Evolutionary conservation across 352 stramenopile species (phyloP).

Genomic region (Phytophthora pluvialis): DNA sequence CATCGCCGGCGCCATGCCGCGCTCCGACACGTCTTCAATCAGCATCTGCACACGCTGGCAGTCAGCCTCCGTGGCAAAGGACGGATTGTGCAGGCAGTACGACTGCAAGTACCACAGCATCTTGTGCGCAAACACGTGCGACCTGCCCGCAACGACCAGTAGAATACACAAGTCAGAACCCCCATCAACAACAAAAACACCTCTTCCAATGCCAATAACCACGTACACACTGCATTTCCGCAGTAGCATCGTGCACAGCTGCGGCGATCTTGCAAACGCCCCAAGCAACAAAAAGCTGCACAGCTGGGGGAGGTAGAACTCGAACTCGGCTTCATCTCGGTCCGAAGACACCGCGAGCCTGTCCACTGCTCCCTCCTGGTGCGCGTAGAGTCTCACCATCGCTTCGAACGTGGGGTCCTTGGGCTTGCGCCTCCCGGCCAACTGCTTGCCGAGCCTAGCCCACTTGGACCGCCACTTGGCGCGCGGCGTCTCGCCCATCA

Average conservation of each 20-base stretch:
- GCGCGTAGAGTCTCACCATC: constrained; percentile 84
- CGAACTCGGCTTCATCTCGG: constrained; percentile 67
- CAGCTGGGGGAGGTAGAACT: constrained; percentile 87
- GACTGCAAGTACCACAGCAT: constrained; percentile 88
- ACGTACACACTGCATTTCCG: constrained; percentile 79
- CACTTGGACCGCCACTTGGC: constrained; percentile 78
- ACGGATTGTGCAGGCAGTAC: constrained; percentile 71
- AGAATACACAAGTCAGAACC: background rate
- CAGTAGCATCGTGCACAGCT: constrained; percentile 73
- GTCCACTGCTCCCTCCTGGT: constrained; percentile 74
- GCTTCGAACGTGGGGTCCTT: constrained; percentile 83
- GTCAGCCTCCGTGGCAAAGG: constrained; percentile 62
- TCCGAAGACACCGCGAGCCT: constrained; percentile 58
- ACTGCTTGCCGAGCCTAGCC: constrained; percentile 73
- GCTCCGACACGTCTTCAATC: constrained; percentile 78
- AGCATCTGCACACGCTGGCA: constrained; percentile 74
- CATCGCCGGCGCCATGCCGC: constrained; percentile 54
- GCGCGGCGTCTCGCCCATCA: constrained; percentile 48
- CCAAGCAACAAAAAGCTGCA: constrained; percentile 85
- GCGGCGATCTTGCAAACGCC: constrained; percentile 66
- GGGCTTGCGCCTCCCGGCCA: constrained; percentile 52
- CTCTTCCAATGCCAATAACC: background rate
- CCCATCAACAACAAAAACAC: background rate
- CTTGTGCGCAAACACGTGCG: constrained; percentile 86
- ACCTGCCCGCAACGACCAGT: constrained; percentile 37